phyloP scores from a whole-genome alignment of 768 basidiomycete species.

The Dacryopinax primogenitus region DNA sequence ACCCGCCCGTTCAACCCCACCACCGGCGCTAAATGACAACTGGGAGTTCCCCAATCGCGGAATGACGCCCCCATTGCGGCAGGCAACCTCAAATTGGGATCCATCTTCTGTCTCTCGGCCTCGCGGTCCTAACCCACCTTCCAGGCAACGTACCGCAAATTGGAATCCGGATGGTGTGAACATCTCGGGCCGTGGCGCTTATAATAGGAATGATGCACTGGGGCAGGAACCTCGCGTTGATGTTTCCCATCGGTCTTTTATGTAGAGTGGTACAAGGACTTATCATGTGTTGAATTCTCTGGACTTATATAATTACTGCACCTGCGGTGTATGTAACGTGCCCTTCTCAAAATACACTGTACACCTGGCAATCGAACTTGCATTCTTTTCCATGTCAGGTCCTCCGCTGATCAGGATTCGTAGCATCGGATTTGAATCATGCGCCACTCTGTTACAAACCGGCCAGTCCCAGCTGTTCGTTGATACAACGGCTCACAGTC shows the following conservation, averaged over 20 bases:
- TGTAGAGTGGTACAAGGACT: neutral
- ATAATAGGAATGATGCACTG: neutral
- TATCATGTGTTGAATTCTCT: neutral
- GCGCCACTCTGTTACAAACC: neutral
- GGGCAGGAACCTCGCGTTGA: neutral
- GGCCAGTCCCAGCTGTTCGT: neutral
- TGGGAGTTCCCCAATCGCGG: neutral
- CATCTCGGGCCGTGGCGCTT: neutral
- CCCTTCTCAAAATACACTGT: neutral
- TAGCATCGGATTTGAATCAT: neutral
- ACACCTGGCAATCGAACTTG: conserved; percentile 2
- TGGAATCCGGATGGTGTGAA: neutral
- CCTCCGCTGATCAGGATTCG: neutral
- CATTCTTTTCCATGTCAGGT: neutral
- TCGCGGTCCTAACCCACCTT: neutral
- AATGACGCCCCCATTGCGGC: neutral
- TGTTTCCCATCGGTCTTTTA: neutral
- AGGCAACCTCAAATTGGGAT: neutral
- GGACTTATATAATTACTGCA: conserved; percentile 3
- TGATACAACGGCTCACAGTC: neutral
- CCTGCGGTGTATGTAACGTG: conserved; percentile 4
- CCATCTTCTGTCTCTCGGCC: neutral
- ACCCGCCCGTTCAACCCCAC: too few relatives aligned
- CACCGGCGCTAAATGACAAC: too few relatives aligned
- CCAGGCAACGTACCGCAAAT: neutral